A percentile compares a stretch with the other conserved stretches of the same genome.
phyloP scores from a whole-genome alignment of 2,329 filamentous ascomycete species.

The Biscogniauxia marginata region DNA sequence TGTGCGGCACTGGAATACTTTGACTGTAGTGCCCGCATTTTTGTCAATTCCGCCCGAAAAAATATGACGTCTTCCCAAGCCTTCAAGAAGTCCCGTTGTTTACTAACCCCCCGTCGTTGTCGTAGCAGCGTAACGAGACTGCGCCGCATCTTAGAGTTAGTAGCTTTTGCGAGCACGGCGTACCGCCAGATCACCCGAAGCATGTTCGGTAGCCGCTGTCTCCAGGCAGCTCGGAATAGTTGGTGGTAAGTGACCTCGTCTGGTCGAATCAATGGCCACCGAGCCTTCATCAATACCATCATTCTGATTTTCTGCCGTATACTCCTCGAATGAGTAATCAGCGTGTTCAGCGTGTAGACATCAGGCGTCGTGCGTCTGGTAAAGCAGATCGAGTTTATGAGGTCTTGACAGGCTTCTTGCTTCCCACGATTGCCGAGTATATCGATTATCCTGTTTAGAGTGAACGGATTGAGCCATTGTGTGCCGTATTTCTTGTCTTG shows the following conservation, averaged over 20 bases:
- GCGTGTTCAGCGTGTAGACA: conserved; percentile 28
- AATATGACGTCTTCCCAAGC: conserved; percentile 29
- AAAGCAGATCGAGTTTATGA: conserved; percentile 18
- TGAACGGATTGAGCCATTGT: conserved; percentile 27
- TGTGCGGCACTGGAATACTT: background rate
- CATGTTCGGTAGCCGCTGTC: conserved; percentile 27
- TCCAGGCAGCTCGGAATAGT: conserved; percentile 28
- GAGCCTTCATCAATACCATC: conserved; percentile 12
- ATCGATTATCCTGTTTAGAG: conserved; percentile 30
- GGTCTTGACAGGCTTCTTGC: conserved; percentile 16
- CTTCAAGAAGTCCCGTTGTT: conserved; percentile 18
- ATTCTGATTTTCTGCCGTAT: conserved; percentile 11
- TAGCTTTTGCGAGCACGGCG: conserved; percentile 13
- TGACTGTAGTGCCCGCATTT: conserved; percentile 6
- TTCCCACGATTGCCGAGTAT: conserved; percentile 19
- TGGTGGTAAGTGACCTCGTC: conserved; percentile 25
- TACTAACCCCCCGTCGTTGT: conserved; percentile 1
- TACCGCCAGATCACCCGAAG: conserved; percentile 33
- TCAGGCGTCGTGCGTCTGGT: conserved; percentile 11
- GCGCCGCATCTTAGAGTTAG: conserved; percentile 21
- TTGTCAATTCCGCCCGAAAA: conserved; percentile 21
- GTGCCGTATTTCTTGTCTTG: conserved; percentile 23
- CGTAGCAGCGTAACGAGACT: conserved; percentile 19
- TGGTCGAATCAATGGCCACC: conserved; percentile 17
- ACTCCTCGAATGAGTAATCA: conserved; percentile 25